A percentile compares a stretch with the other conserved stretches of the same genome.
These are phyloP conservation scores for Syncephalastrum contaminatum DNA, from an alignment of 371 early-diverging fungal genomes.

Conservation along the genomic window DNA sequence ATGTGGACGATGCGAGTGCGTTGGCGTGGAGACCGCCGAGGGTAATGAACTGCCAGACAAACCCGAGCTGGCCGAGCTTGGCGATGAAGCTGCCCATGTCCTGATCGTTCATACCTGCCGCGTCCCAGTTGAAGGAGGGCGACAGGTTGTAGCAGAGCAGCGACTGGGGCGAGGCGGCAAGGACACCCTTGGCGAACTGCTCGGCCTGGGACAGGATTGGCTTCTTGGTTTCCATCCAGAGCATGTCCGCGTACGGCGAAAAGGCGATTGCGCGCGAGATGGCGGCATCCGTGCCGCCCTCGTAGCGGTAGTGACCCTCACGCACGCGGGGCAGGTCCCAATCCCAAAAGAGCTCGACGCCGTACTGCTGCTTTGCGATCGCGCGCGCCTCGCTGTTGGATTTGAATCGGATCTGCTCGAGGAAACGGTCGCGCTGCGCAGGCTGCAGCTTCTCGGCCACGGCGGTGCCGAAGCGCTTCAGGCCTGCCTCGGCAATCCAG, in stretches of 20 bases:
- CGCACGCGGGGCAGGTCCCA: conserved; percentile 93
- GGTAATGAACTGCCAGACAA: conserved; percentile 99
- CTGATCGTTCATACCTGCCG: conserved; percentile 91
- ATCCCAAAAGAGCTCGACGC: conserved; percentile 85
- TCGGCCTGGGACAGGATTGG: conserved; percentile 92
- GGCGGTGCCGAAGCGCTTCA: conserved; percentile 84
- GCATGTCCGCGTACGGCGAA: conserved; percentile 90
- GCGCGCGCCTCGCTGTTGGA: conserved; percentile 84
- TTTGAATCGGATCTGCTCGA: conserved; percentile 55
- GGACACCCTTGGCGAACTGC: conserved; percentile 88
- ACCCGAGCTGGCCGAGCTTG: conserved; percentile 87
- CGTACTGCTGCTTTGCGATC: conserved; percentile 70
- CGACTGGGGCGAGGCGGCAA: conserved; percentile 54
- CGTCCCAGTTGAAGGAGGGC: conserved; percentile 98
- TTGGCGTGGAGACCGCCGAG: conserved; percentile 97
- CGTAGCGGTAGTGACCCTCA: conserved; percentile 96
- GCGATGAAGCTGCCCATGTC: conserved; percentile 84
- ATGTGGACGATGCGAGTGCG: conserved; percentile 79
- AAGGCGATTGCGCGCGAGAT: conserved; percentile 88
- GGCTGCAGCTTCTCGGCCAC: conserved; percentile 75
- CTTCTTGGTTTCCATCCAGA: conserved; percentile 98
- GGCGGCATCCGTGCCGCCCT: conserved; percentile 92
- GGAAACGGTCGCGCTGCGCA: conserved; percentile 52
- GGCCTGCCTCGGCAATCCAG: conserved; percentile 83
- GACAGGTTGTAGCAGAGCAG: conserved; percentile 95